A percentile compares a stretch with the other conserved stretches of the same genome.
These are phyloP conservation scores for Colletotrichum incanum DNA, from an alignment of 2,329 filamentous ascomycete genomes.

Conservation along the genomic window DNA sequence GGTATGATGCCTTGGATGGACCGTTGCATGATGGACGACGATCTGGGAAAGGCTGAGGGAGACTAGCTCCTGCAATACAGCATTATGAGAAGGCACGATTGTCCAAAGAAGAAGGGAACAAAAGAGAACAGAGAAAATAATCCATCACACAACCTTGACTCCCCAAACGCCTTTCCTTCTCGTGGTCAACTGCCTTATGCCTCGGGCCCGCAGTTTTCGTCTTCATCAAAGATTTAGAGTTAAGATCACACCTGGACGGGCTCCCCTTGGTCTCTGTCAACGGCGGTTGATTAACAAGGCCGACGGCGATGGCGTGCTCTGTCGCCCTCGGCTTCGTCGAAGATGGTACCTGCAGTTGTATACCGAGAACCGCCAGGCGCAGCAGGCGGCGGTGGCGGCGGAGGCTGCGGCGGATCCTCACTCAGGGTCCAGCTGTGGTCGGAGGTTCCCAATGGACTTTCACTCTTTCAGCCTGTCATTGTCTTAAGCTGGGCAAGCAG, in stretches of 20 bases:
- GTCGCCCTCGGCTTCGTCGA: constrained; percentile 11
- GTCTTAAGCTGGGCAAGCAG: constrained; percentile 14
- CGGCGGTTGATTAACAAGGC: not conserved
- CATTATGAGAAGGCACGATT: constrained; percentile 8
- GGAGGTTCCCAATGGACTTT: not conserved
- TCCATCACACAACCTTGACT: not conserved
- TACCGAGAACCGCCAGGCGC: constrained; percentile 22
- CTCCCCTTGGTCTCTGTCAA: not conserved
- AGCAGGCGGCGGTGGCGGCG: constrained; percentile 7
- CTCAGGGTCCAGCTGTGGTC: constrained; percentile 23
- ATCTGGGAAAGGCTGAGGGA: not conserved
- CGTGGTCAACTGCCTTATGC: not conserved
- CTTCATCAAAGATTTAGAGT: not conserved
- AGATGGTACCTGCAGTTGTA: constrained; percentile 24
- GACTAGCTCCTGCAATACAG: constrained; percentile 14
- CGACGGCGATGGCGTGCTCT: constrained; percentile 23
- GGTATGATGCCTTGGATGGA: constrained; percentile 1
- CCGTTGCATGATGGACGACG: constrained; percentile 13
- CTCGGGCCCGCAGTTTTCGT: not conserved
- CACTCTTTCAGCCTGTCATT: constrained; percentile 10
- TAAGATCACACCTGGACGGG: not conserved
- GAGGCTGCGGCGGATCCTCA: not conserved
- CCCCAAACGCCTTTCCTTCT: not conserved
- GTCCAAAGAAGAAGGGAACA: not conserved
- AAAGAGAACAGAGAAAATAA: not conserved